phyloP scores from a whole-genome alignment of 2,329 filamentous ascomycete genomes.

The Lachnellula willkommii region DNA sequence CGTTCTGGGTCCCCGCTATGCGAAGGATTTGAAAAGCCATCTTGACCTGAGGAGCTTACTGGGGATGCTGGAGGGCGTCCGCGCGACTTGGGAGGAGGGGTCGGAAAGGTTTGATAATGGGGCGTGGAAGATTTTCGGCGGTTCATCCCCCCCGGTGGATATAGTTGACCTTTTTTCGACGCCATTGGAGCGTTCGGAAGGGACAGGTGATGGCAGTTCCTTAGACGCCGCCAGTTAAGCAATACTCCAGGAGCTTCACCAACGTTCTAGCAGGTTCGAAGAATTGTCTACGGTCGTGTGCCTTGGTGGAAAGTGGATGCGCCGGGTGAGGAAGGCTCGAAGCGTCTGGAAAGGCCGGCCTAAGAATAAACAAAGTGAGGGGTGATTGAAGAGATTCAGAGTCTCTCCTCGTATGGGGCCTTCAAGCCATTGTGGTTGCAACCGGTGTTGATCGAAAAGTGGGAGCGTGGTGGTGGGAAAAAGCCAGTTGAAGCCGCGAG shows the following conservation, averaged over 20 bases:
- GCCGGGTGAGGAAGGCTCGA: neutral
- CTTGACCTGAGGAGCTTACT: conserved; percentile 29
- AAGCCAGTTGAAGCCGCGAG: conserved; percentile 5
- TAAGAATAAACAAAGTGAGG: neutral
- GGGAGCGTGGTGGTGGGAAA: conserved; percentile 1
- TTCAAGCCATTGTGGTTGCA: neutral
- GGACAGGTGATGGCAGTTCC: neutral
- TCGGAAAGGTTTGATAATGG: conserved; percentile 79
- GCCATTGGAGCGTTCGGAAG: neutral
- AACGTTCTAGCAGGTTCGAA: neutral
- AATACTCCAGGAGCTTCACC: neutral
- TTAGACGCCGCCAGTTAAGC: neutral
- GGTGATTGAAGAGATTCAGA: neutral
- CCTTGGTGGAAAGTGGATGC: neutral
- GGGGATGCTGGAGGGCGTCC: conserved; percentile 37
- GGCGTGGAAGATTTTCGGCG: conserved; percentile 39
- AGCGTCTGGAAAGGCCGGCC: too few species aligned
- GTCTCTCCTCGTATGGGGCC: neutral
- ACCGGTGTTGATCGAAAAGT: neutral
- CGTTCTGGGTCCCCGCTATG: conserved; percentile 34
- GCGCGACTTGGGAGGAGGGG: conserved; percentile 63
- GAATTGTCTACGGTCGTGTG: neutral
- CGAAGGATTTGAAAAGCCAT: conserved; percentile 25
- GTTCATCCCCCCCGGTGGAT: conserved; percentile 17
- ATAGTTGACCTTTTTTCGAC: neutral